Base-by-base conservation (phyloP, 495 filamentous ascomycete genomes). In the Haplographium delicatum region DNA sequence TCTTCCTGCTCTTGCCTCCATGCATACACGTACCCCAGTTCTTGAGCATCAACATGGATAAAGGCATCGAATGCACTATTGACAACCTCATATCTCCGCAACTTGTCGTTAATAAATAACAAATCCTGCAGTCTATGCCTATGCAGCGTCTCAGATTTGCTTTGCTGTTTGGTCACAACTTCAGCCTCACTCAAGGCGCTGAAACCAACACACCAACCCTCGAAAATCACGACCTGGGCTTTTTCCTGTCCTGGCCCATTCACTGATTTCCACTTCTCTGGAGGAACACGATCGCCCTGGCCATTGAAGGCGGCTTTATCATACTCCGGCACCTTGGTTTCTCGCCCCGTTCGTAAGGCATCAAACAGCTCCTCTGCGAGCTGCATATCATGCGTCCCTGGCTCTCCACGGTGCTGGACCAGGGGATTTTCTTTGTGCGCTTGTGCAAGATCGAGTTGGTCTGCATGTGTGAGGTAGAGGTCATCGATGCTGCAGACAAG, bases 121-220 rank as follows among this genome's bases (percentile, higher is more conserved):
- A 96, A 69, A 65, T 93, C 74, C 37, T 84, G 78, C 9, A 85
- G 44, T 24, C 30, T 51, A 23, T 67, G 58, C 68, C 67, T 37
- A 70, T 75, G 44, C 58, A 58, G 60, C 73, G 78, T 30, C 48
- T 46, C 34, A 51, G 68, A 78, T 38, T 53, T 72, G 48, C 74
- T 69, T n/a, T 69, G 70, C 1, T 65, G 44, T 10, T 79, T 71
- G 46, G 69, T 60, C 44, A 25, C 20, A 9, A 54, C 33, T 9
- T 47, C 40, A 5, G 19, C 19, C 1, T 19, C 6, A 1, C 24
- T 5, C 0, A 90, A 73, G 3, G 82, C 58, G 13, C 84, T 78
- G 68, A 97, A 96, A 1, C 90, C 91, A 26, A 95, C 84, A 66
- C 86, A 81, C 91, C 91, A 97, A 13, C 91, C 91, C 62, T 97